These are phyloP conservation scores for Trichosporon inkin DNA, from an alignment of 1,284 basidiomycete genomes.

Conservation along the genomic window DNA sequence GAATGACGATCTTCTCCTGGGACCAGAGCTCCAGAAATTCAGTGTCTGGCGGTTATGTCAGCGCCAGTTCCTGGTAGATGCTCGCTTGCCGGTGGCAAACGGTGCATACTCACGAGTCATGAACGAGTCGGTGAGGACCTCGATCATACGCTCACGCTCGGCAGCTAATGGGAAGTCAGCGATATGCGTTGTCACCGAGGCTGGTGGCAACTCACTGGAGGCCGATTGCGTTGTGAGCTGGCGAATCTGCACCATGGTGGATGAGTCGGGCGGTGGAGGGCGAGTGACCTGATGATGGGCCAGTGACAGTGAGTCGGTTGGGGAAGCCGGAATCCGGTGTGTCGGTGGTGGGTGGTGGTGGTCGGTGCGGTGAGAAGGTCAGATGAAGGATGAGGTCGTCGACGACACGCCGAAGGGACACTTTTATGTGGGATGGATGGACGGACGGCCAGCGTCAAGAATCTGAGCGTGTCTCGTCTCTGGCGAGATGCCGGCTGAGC, in stretches of 20 bases:
- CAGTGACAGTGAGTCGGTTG: background rate
- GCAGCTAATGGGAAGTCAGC: background rate
- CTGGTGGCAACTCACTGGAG: background rate
- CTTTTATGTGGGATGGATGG: conserved; percentile 2
- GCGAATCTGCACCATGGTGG: conserved; percentile 6
- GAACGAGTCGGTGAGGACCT: conserved; percentile 15
- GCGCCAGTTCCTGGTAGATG: background rate
- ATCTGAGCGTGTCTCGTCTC: too few species aligned
- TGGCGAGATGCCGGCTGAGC: background rate
- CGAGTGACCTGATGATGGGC: background rate
- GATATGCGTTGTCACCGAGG: background rate
- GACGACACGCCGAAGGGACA: background rate
- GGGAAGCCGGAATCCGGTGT: too few species aligned
- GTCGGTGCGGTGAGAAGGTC: background rate
- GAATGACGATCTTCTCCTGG: background rate
- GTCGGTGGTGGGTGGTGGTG: background rate
- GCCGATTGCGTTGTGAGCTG: conserved; percentile 4
- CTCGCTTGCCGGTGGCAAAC: background rate
- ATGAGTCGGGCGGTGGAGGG: conserved; percentile 2
- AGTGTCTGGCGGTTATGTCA: conserved; percentile 3
- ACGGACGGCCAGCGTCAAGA: conserved; percentile 1
- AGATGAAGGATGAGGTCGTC: background rate
- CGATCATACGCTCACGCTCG: conserved; percentile 10
- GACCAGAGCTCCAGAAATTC: conserved; percentile 9
- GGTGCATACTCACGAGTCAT: conserved; percentile 7